Base-by-base conservation (phyloP, 352 stramenopile genomes). In the Phytopythium vexans region DNA sequence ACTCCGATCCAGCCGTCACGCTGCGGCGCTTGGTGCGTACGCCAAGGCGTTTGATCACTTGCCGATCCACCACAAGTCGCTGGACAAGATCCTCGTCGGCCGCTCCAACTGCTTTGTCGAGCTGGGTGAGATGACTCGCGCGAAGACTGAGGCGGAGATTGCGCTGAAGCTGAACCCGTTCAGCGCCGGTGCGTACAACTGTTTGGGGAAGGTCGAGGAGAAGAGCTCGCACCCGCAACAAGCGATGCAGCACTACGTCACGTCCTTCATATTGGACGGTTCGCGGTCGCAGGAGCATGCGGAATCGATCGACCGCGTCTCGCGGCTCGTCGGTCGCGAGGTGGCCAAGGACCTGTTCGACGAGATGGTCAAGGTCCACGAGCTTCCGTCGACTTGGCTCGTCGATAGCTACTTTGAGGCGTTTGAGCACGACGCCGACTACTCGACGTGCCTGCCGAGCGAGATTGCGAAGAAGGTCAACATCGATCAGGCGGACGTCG, bases 341-440 rank as follows among this genome's bases (percentile, higher is more conserved):
- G 73, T 82, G 33, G 84, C 84, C 27, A 90, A 88, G 52, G 58
- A 72, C 32, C 68, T 86, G 14, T 94, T 92, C 50, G 69, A 68
- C 4, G 65, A 69, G 11, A 91, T 92, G 78, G 65, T 85, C 37
- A 75, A 82, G 58, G 63, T 81, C 27, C 82, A 89, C 54, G 75
- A 88, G n/a, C 64, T 92, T 8, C 84, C 82, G 33, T 88, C 82
- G 10, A 50, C 64, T 14, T 94, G 82, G 84, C 72, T 94, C 31
- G 81, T 92, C 35, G 56, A 88, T 8, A 94, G 84, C 64, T 94
- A 94, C 67, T 92, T 94, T 60, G 78, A 90, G 41, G 80, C 80
- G 34, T 92, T 94, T 36, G 79, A 88, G 59, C 80, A 91, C 48
- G 84, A 94, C 45, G 68, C 67, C 8, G 82, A 94, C 55, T 72